Conservation (phyloP, 148 eudicot species). For the Camellia granthamiana region DNA sequence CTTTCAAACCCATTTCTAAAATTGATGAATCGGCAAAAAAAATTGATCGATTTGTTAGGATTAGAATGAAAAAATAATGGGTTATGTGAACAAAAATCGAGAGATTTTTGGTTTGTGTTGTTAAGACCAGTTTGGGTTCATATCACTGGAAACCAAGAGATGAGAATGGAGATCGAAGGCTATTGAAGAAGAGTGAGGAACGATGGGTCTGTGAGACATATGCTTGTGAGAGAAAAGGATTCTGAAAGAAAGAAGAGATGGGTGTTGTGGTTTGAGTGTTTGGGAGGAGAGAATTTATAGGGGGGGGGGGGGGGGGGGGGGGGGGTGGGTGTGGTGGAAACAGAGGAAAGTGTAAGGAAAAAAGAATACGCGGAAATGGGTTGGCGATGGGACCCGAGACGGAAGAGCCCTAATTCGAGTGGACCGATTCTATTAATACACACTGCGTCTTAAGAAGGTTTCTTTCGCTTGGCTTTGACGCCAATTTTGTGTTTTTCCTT, state of each 20-base stretch:
- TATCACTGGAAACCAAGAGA: neutral
- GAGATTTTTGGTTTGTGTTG: too few species aligned
- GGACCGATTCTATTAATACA: too few species aligned
- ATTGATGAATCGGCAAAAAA: neutral
- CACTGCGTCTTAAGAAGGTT: neutral
- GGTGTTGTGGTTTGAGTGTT: neutral
- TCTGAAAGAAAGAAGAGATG: too few species aligned
- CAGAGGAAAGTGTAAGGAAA: neutral
- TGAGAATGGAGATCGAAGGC: slow-evolving; percentile 33
- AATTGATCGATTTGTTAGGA: neutral
- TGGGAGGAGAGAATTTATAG: neutral
- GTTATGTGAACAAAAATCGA: neutral
- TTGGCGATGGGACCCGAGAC: neutral
- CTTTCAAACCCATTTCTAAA: slow-evolving; percentile 37
- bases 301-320: neutral
- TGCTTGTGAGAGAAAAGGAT: slow-evolving; percentile 22
- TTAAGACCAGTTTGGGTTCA: neutral
- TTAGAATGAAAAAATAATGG: neutral
- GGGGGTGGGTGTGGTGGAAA: neutral
- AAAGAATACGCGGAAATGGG: neutral
- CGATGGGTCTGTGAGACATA: slow-evolving; percentile 72
- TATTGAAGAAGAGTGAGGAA: slow-evolving; percentile 28
- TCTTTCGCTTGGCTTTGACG: neutral
- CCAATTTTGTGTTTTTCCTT: neutral
- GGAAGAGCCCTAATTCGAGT: neutral